Percentiles rank a stretch among this genome's conserved stretches.
Evolutionary conservation across 2,329 filamentous ascomycete species (phyloP).

Genomic region (Laburnicola sp.): DNA sequence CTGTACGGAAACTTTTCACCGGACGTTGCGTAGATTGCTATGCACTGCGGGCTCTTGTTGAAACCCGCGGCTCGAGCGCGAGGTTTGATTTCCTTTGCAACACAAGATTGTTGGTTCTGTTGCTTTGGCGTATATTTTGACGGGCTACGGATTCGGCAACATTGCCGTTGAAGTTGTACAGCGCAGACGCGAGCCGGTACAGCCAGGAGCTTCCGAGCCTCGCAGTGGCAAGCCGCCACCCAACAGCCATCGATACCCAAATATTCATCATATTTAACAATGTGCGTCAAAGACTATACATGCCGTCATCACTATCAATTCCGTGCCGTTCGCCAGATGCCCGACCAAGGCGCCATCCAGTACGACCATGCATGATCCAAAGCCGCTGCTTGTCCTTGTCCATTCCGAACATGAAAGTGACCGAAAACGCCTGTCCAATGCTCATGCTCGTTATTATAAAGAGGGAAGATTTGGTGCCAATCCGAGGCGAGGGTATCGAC

Average conservation of each 20-base stretch:
- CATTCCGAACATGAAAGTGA: neutral
- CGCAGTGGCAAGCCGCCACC: neutral
- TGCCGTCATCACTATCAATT: neutral
- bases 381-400: neutral
- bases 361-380: neutral
- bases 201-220: neutral
- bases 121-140: too few species aligned
- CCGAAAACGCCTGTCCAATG: slow-evolving; percentile 40
- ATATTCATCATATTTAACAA: neutral
- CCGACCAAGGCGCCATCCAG: neutral
- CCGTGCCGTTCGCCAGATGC: neutral
- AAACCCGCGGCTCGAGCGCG: too few species aligned
- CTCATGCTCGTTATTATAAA: slow-evolving; percentile 32
- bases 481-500: slow-evolving; percentile 37
- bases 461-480: slow-evolving; percentile 25
- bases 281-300: neutral
- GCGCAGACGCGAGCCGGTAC: neutral
- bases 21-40: too few species aligned
- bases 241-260: neutral
- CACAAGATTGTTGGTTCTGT: too few species aligned
- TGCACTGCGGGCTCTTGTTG: too few species aligned
- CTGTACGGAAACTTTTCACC: too few species aligned
- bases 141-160: neutral
- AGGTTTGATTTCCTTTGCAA: too few species aligned
- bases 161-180: too few species aligned